Evolutionary conservation across 2,329 filamentous ascomycete genomes (phyloP).

Genomic region (Colletotrichum lindemuthianum): DNA sequence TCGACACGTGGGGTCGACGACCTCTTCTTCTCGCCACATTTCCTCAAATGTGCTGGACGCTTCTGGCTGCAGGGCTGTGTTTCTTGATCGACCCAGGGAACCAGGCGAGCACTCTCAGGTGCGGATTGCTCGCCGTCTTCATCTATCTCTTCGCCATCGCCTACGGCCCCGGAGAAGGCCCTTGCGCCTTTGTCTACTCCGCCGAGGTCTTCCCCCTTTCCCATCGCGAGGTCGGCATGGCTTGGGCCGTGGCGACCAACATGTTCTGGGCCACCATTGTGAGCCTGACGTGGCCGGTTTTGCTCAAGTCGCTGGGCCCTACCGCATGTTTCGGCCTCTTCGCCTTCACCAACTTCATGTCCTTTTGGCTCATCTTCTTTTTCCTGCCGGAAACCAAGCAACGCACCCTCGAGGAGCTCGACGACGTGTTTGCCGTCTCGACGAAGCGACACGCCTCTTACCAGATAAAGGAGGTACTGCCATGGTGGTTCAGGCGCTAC

Average conservation of each 20-base stretch:
- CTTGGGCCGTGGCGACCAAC: constrained; percentile 69
- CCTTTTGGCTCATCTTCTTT: constrained; percentile 58
- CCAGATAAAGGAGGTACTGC: constrained; percentile 41
- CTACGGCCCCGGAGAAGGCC: constrained; percentile 69
- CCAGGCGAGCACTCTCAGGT: constrained; percentile 52
- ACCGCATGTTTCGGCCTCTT: constrained; percentile 52
- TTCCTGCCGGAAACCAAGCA: constrained; percentile 63
- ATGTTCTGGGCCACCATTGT: constrained; percentile 64
- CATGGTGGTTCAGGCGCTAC: constrained; percentile 27
- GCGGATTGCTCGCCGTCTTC: constrained; percentile 66
- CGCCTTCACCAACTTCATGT: constrained; percentile 56
- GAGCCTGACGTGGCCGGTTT: constrained; percentile 61
- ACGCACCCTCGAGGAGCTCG: constrained; percentile 58
- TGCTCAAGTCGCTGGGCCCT: constrained; percentile 49
- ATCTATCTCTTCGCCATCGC: constrained; percentile 74
- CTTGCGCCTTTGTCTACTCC: constrained; percentile 69
- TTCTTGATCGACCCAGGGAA: constrained; percentile 45
- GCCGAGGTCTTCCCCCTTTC: constrained; percentile 73
- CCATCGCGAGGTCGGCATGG: constrained; percentile 72
- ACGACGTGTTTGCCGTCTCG: constrained; percentile 49
- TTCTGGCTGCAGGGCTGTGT: constrained; percentile 55
- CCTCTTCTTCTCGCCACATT: constrained; percentile 72
- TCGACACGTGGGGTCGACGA: constrained; percentile 73
- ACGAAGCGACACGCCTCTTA: constrained; percentile 45
- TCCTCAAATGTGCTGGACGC: constrained; percentile 72